Evolutionary conservation across 192 early-diverging fungal species (phyloP).

Genomic region (Pilaira anomala): DNA sequence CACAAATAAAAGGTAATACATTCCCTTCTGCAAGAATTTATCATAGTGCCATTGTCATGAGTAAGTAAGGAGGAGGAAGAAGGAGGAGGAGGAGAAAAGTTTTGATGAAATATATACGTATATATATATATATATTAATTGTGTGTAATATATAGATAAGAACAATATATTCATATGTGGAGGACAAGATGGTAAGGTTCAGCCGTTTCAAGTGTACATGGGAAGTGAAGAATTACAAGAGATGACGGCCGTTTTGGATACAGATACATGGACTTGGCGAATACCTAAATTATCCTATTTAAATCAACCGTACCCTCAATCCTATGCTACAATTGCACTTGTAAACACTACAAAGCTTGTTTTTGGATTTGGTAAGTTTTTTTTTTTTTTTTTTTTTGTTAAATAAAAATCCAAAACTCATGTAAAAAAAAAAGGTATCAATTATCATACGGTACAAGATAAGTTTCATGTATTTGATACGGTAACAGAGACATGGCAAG

Average conservation of each 20-base stretch:
- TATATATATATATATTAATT: background rate
- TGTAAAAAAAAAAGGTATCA: background rate
- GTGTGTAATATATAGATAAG: background rate
- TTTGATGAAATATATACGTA: background rate
- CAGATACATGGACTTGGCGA: background rate
- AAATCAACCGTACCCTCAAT: constrained; percentile 7
- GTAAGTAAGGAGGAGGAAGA: no score
- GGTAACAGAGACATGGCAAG: background rate
- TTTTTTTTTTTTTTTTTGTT: no score
- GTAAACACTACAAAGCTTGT: background rate
- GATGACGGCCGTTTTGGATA: background rate
- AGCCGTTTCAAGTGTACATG: constrained; percentile 3
- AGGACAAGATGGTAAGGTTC: background rate
- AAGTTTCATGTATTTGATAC: constrained; percentile 3
- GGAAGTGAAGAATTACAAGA: background rate
- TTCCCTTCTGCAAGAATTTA: background rate
- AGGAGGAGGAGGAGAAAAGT: no score
- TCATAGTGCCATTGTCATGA: constrained; percentile 5
- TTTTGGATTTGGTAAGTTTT: constrained; percentile 5
- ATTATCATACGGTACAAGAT: background rate
- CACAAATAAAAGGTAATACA: background rate
- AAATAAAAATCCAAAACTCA: no score
- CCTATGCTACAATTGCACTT: background rate
- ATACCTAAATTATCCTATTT: background rate
- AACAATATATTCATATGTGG: constrained; percentile 3